Evolutionary conservation across 1,284 basidiomycete genomes (phyloP).

Genomic region (Fomitopsis pinicola): DNA sequence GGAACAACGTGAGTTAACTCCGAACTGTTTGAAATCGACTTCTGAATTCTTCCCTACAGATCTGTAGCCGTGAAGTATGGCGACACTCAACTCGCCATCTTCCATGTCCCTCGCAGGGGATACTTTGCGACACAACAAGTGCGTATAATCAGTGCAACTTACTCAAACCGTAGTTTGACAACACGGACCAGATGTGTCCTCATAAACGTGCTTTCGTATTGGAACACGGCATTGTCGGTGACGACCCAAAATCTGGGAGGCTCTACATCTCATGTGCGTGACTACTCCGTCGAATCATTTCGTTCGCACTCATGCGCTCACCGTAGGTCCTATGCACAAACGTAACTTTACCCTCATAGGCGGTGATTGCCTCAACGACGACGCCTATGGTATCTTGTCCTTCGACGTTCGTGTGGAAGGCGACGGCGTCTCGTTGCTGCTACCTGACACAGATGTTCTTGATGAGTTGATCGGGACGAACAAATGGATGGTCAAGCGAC

Average conservation of each 20-base stretch:
- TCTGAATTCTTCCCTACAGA: slow-evolving; percentile 15
- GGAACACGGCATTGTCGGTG: slow-evolving; percentile 64
- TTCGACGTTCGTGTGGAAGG: slow-evolving; percentile 52
- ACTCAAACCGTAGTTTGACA: background rate
- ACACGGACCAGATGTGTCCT: slow-evolving; percentile 44
- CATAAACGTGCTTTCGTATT: slow-evolving; percentile 71
- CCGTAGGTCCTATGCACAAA: slow-evolving; percentile 64
- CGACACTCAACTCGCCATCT: slow-evolving; percentile 69
- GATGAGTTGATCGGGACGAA: slow-evolving; percentile 63
- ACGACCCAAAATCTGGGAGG: slow-evolving; percentile 45
- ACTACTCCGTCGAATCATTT: background rate
- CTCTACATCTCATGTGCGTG: slow-evolving; percentile 41
- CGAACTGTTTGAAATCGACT: slow-evolving; percentile 8
- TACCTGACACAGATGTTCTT: slow-evolving; percentile 55
- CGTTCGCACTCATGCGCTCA: background rate
- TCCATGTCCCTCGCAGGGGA: slow-evolving; percentile 52
- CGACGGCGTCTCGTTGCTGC: slow-evolving; percentile 46
- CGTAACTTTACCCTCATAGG: slow-evolving; percentile 59
- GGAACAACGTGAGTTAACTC: slow-evolving; percentile 40
- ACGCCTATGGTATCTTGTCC: slow-evolving; percentile 59
- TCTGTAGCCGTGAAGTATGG: slow-evolving; percentile 64
- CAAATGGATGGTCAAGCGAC: slow-evolving; percentile 59
- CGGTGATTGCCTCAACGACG: slow-evolving; percentile 62
- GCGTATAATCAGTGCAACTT: background rate
- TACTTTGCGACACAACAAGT: slow-evolving; percentile 72